Evolutionary conservation across 2,329 filamentous ascomycete species (phyloP), one percentile per base, ranked within the genome.

Genomic region (Exophiala spinifera): DNA sequence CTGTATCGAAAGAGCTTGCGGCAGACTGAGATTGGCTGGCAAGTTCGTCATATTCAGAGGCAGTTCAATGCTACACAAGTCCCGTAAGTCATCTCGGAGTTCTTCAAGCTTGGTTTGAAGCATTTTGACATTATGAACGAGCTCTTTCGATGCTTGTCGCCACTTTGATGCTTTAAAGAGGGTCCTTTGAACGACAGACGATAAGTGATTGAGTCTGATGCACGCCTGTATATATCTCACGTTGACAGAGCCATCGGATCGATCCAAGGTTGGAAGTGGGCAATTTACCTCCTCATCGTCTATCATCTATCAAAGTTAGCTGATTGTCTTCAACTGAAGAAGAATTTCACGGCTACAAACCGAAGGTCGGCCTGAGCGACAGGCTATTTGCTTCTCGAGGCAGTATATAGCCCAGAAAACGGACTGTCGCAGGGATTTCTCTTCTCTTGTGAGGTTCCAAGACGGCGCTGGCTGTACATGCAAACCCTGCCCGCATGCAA

Each of bases 301-400:
- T n/a, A n/a, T n/a, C n/a, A n/a, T n/a, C n/a, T n/a, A n/a, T n/a
- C n/a, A n/a, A n/a, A 49, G 19, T 21, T 49, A 37, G 36, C 36
- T 39, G 3, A n/a, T n/a, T n/a, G 14, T 2, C 36, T 15, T 10
- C 14, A 15, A 39, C n/a, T 39, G 36, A 15, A 28, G 33, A n/a
- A n/a, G n/a, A n/a, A n/a, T n/a, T n/a, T 19, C 46, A 36, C 8
- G 13, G 19, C n/a, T n/a, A 46, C 31, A 13, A 13, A 46, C 49
- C 19, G 42, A 39, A 31, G 50, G 44, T n/a, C 42, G 19, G 8
- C 44, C 43, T 21, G 50, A 31, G 6, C 34, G 36, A n/a, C 43
- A 37, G 17, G 50, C 34, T 17, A 52, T 36, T 15, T 52, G 10
- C 39, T 52, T 52, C 28, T 47, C 45, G 25, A 47, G 45, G 19